Base-by-base conservation (phyloP, 2,329 filamentous ascomycete species). In the Fusarium praegraminearum region DNA sequence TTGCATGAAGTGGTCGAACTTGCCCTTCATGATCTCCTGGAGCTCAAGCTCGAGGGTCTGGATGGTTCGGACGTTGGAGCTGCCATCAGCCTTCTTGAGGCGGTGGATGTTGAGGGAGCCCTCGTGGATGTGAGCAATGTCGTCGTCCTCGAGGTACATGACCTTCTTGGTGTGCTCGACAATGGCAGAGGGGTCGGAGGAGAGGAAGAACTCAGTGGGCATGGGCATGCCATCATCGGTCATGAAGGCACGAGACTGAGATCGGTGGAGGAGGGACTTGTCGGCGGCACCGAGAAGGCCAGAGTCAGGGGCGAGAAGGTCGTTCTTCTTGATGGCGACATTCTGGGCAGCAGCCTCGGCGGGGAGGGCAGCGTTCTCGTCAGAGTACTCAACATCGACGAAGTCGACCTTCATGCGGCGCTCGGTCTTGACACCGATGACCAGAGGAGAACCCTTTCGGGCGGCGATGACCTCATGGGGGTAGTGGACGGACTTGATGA, bases 361-460 rank as follows among this genome's bases (percentile, higher is more conserved):
- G 38, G 96, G 91, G 67, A 99, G 91, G 73, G 92, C 88, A 73
- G 85, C 86, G 77, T 91, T 90, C 76, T 97, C 93, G 77, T 97
- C 94, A 53, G 91, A 92, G 81, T 95, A 98, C 84, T 99, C 96
- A 67, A 99, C 96, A 80, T 99, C 96, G 80, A 99, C 96, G 78
- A 99, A 99, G 85, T 99, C 96, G 69, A 99, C 96, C 91, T 98
- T 99, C 96, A 99, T 98, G 85, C 97, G 97, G 87, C 92, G 97
- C 83, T 94, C 88, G 59, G 96, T 98, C 85, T 94, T 93, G 80
- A 99, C 96, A 83, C 96, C 96, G 76, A 99, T 93, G 70, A 99
- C 96, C 66, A 99, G 89, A 44, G 96, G 96, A 67, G 96, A 99
- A 84, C 96, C 96, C 89, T 99, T 99, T 77, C 96, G 93, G 80